These are phyloP conservation scores for Prunus mira DNA, from an alignment of 306 rosid genomes.

Conservation along the genomic window DNA sequence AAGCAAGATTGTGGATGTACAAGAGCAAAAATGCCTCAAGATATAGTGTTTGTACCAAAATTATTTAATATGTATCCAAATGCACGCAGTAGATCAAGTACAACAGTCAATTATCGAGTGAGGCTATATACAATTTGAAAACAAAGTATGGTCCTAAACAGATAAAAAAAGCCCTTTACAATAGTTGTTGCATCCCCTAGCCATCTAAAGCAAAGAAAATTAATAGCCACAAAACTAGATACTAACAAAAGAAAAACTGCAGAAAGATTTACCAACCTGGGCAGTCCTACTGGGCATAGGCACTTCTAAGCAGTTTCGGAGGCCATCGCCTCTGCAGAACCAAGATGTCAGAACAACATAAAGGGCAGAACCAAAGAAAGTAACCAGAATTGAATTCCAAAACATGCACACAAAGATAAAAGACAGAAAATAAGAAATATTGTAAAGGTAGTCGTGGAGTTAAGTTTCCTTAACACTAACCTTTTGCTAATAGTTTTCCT, in stretches of 20 bases:
- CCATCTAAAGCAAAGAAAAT: background rate
- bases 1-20: background rate
- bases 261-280: slow-evolving; percentile 50
- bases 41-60: background rate
- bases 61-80: background rate
- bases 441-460: slow-evolving; percentile 2
- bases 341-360: slow-evolving; percentile 5
- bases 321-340: slow-evolving; percentile 67
- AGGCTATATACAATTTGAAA: background rate
- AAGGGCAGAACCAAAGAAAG: background rate
- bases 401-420: background rate
- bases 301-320: slow-evolving; percentile 73
- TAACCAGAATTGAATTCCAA: background rate
- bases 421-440: background rate
- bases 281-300: slow-evolving; percentile 77
- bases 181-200: background rate
- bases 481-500: slow-evolving; percentile 63
- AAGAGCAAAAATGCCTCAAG: no score
- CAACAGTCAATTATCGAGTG: no score
- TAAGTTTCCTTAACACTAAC: slow-evolving; percentile 38
- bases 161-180: background rate
- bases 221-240: background rate
- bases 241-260: background rate
- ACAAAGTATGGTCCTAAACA: background rate
- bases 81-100: background rate